Percentiles rank a stretch among this genome's conserved stretches.
These are phyloP conservation scores for Cicer yamashitae DNA, from an alignment of 306 rosid species.

Conservation along the genomic window DNA sequence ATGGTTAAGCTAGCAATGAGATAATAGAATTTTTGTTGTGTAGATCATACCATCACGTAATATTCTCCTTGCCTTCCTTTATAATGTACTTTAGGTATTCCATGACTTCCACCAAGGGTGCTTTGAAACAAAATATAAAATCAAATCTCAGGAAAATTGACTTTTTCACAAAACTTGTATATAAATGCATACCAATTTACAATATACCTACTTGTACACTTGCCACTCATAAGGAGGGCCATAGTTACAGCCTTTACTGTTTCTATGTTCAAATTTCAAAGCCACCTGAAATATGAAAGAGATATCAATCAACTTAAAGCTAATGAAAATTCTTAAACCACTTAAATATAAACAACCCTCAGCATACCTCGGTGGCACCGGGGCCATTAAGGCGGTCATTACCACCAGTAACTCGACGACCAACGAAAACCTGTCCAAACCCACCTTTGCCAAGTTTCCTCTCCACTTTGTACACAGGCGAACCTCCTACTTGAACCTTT, in stretches of 20 bases:
- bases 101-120: conserved; percentile 97
- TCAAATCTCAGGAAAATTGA: not conserved
- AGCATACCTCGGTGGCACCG: conserved; percentile 70
- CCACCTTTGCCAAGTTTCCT: conserved; percentile 93
- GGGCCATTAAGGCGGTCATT: conserved; percentile 75
- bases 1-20: conserved; percentile 3
- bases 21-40: conserved; percentile 12
- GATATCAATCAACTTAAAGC: conserved; percentile 28
- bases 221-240: conserved; percentile 99
- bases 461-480: conserved; percentile 79
- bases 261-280: conserved; percentile 91
- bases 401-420: conserved; percentile 79
- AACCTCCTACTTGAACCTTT: conserved; percentile 94
- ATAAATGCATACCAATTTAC: conserved; percentile 4
- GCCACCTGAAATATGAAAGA: conserved; percentile 75
- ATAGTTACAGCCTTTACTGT: conserved; percentile 92
- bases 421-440: conserved; percentile 95
- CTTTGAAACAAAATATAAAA: conserved; percentile 51
- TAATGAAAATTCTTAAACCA: conserved; percentile 1
- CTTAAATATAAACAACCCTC: not conserved
- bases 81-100: conserved; percentile 90
- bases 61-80: conserved; percentile 91
- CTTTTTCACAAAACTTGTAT: not conserved
- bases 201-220: conserved; percentile 84
- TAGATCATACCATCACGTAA: conserved; percentile 79